A percentile compares a stretch with the other conserved stretches of the same genome.
Conservation (phyloP, 768 basidiomycete genomes). For the Clathrus columnatus region DNA sequence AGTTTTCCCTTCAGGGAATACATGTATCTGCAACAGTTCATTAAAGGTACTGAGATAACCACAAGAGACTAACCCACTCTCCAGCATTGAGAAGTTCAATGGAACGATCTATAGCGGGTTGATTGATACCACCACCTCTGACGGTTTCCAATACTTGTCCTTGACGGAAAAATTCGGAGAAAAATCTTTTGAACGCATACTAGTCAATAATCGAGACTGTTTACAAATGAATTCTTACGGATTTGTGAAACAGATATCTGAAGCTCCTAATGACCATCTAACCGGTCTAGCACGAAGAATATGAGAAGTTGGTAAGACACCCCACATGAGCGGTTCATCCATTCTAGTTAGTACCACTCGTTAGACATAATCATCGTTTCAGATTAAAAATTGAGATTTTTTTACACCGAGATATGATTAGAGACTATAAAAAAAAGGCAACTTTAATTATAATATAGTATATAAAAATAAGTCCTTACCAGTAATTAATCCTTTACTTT, state of each 20-base stretch:
- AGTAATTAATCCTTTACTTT: conserved; percentile 63
- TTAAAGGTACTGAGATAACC: background rate
- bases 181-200: conserved; percentile 46
- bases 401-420: conserved; percentile 91
- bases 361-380: background rate
- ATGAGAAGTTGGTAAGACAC: conserved; percentile 57
- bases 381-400: conserved; percentile 12
- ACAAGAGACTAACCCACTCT: conserved; percentile 56
- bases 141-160: conserved; percentile 93
- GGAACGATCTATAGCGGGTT: conserved; percentile 77
- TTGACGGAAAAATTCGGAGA: conserved; percentile 75
- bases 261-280: conserved; percentile 88
- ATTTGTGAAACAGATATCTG: conserved; percentile 93
- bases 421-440: conserved; percentile 44
- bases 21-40: conserved; percentile 58
- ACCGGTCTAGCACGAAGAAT: conserved; percentile 47
- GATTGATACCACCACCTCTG: conserved; percentile 83
- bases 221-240: conserved; percentile 42
- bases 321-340: conserved; percentile 86
- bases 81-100: conserved; percentile 74
- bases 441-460: background rate
- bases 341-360: conserved; percentile 34
- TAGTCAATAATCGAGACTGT: conserved; percentile 12
- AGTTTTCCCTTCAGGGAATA: conserved; percentile 86
- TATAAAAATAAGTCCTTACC: conserved; percentile 35